These are phyloP conservation scores for Puccinia novopanici DNA, from an alignment of 1,284 basidiomycete genomes.

Conservation along the genomic window DNA sequence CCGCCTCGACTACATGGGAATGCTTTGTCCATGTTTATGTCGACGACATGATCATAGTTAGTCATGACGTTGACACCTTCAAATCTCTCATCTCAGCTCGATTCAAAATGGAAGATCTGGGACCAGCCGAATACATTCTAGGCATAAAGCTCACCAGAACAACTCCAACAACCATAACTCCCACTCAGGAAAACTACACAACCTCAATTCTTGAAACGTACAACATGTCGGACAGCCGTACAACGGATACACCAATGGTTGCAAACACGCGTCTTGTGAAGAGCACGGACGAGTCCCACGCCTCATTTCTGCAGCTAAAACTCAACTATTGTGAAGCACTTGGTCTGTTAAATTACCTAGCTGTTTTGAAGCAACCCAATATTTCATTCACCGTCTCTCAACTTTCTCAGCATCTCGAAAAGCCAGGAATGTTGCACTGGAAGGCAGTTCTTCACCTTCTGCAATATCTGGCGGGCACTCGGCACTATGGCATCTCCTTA, in stretches of 20 bases:
- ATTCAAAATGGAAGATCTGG: not conserved
- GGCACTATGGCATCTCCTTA: not conserved
- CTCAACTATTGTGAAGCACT: conserved; percentile 32
- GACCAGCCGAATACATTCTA: not conserved
- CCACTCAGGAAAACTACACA: not conserved
- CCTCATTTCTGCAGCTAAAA: not conserved
- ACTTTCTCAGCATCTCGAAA: conserved; percentile 17
- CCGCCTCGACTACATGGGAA: not conserved
- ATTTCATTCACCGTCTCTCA: conserved; percentile 25
- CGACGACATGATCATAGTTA: not conserved
- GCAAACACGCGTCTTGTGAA: not conserved
- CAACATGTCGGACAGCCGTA: not conserved
- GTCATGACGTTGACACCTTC: not conserved
- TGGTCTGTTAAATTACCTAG: conserved; percentile 31
- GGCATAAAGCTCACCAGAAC: not conserved
- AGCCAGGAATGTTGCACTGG: conserved; percentile 9
- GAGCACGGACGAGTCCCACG: too few species aligned
- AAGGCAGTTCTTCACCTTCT: conserved; percentile 6
- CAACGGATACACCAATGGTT: not conserved
- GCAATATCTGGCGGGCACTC: not conserved
- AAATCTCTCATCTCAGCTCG: not conserved
- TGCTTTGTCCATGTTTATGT: too few species aligned
- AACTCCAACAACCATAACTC: not conserved
- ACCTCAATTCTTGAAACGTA: not conserved
- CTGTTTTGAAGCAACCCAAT: not conserved